Base-by-base conservation (phyloP, 306 rosid genomes). In the Acacia confusa region DNA sequence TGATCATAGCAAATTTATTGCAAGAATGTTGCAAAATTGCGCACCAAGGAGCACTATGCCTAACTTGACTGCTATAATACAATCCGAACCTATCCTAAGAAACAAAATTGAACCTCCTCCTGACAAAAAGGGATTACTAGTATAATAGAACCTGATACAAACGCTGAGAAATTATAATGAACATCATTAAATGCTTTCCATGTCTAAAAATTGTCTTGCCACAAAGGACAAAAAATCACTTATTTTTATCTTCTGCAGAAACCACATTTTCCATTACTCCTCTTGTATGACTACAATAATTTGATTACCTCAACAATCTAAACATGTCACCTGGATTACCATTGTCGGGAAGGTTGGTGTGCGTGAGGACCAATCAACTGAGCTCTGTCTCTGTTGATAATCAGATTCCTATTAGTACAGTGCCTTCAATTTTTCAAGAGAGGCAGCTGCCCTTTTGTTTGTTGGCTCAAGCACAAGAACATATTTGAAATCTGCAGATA, bases 381-480 rank as follows among this genome's bases (percentile, higher is more conserved):
- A 50, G 68, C 79, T 69, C 78, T 57, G 72, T 79, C 75, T 22
- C 32, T 32, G 72, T 73, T 76, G 45, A 28, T 48, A 61, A 43
- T 34, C 71, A 68, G 74, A 68, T 58, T 43, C 84, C 89, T 92
- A 82, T 83, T 19, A 92, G 89, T 91, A 96, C 66, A 96, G 43
- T 85, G 87, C 91, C 92, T 91, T 88, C 84, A 96, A 85, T 70
- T 88, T 91, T 44, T 96, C 95, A n/a, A 89, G 94, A 75, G 98
- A 81, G 28, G 73, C 11, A 9, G 98, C 81, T 63, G 99, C 99
- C 88, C 98, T 88, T 91, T 92, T 96, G 84, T 96, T 96, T 41
- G 98, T 96, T 65, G 99, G 99, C 89, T 96, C 99, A 36, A 96
- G 99, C 28, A 96, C 98, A 78, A 91, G 97, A 36, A 97, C 97